A percentile compares a stretch with the other conserved stretches of the same genome.
Evolutionary conservation across 352 stramenopile species (phyloP).

Genomic region (Phytophthora gonapodyides): DNA sequence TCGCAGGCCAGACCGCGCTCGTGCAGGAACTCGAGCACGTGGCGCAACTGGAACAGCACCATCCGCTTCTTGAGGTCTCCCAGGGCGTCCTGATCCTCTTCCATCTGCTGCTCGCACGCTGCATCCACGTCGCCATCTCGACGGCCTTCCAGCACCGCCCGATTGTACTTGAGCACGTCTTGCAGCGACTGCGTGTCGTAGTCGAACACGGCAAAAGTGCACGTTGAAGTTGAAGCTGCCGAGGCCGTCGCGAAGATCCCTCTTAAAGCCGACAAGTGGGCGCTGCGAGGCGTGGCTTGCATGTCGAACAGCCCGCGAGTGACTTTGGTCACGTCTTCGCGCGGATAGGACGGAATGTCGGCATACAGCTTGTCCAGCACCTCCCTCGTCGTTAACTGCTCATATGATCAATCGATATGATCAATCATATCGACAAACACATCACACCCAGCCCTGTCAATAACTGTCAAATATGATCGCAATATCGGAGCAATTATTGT

Average conservation of each 20-base stretch:
- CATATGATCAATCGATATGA: too few species aligned
- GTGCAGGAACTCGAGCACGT: slow-evolving; percentile 54
- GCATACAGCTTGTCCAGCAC: slow-evolving; percentile 57
- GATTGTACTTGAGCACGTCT: slow-evolving; percentile 78
- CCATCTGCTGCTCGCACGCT: slow-evolving; percentile 13
- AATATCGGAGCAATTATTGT: slow-evolving; percentile 14
- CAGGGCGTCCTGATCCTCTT: slow-evolving; percentile 35
- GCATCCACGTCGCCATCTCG: slow-evolving; percentile 24
- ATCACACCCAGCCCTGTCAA: too few species aligned
- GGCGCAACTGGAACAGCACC: slow-evolving; percentile 66
- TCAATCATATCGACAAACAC: neutral
- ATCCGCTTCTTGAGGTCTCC: slow-evolving; percentile 70
- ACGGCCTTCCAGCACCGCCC: slow-evolving; percentile 48
- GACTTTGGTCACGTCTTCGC: slow-evolving; percentile 10
- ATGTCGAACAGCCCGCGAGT: slow-evolving; percentile 33
- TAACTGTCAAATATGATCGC: neutral
- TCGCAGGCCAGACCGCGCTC: slow-evolving; percentile 41
- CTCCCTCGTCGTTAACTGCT: slow-evolving; percentile 27
- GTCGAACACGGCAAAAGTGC: slow-evolving; percentile 60
- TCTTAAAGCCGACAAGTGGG: slow-evolving; percentile 43
- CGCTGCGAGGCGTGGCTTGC: slow-evolving; percentile 30
- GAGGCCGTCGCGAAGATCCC: slow-evolving; percentile 36
- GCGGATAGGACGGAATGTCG: slow-evolving; percentile 49
- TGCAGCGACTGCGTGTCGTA: slow-evolving; percentile 70
- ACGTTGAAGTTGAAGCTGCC: slow-evolving; percentile 19